Evolutionary conservation across 1,284 basidiomycete genomes (phyloP), one percentile per base, ranked within the genome.

Genomic region (Chalciporus sp.): DNA sequence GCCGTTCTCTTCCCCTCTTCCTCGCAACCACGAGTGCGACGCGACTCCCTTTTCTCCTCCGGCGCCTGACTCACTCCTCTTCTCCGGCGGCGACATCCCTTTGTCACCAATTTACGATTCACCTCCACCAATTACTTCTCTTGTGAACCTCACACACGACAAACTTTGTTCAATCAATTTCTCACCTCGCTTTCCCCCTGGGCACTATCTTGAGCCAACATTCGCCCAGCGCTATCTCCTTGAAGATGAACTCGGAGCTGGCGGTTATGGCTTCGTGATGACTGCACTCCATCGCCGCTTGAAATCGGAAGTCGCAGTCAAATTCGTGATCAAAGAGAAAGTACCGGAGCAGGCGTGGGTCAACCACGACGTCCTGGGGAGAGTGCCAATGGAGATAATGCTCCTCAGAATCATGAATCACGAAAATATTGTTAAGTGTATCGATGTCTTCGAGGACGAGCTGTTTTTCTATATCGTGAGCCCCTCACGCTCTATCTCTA

Each of bases 241-340:
- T 42, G 81, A 80, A 40, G 88, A 88, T 58, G 92, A 95, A 70
- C 83, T 97, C 37, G 94, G 94, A 45, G 85, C 86, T 9, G 94
- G 94, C 39, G 94, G 94, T 14, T 97, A 94, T 67, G 94, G 94
- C 7, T 96, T 97, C 68, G 94, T 97, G 26, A 86, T 93, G 80
- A 87, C 87, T 5, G 91, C 89, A 6, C 71, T 76, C 28, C 80
- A 88, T 65, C 82, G 82, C 27, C 62, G 61, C 20, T 75, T 78
- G 44, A 75, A 76, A 2, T 70, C 75, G 57, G 90, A 92, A 69
- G 93, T 95, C 41, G 94, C 94, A 0, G 90, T 96, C 72, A 96
- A 97, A 74, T 96, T 96, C 70, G 94, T 97, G 69, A 84, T 88
- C 75, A 94, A 92, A 71, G 79, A 83, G 53, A 92, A 90, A 68